Base-by-base conservation (phyloP, 2,329 filamentous ascomycete genomes). In the Thelonectria olida region DNA sequence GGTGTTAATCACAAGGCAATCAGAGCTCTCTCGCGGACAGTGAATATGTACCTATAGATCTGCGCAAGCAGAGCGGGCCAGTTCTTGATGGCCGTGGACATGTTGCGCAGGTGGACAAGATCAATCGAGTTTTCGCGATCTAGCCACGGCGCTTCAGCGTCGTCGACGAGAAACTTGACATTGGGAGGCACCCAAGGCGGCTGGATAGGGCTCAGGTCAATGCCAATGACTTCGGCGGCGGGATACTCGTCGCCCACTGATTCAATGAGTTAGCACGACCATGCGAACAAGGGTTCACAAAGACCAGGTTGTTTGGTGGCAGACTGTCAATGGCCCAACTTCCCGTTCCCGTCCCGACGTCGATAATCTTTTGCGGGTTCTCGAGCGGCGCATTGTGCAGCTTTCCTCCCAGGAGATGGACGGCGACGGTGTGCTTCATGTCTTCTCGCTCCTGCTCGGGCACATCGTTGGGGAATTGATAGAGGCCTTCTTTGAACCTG, bases 291-390 rank as follows among this genome's bases (percentile, higher is more conserved):
- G 42, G 27, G 17, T 3, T 27, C 17, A 20, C 19, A 15, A 12
- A 22, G 23, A 15, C 34, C 15, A 17, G 10, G 20, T 7, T 6
- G 20, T 25, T 17, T 36, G 49, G 52, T 49, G 57, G 57, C 73
- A 44, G 13, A 77, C 75, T 73, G 42, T 80, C 78, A 49, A 85
- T 81, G 0, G 84, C 82, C 82, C 83, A 85, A 2, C 67, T 73
- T 62, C 62, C 66, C 12, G 58, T 62, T 2, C 51, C 76, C 62
- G 62, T 74, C 75, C 80, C 81, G 25, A 83, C 62, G 61, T 83
- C 81, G 19, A 82, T 70, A 4, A 82, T 68, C 53, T 67, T 69
- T 47, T 81, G 67, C 13, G 61, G 66, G 9, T 75, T 69, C 12
- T 77, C 70, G 3, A 85, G 66, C 1, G 81, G 81, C 25, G 81